Base-by-base conservation (phyloP, 768 basidiomycete genomes). In the Tricholoma furcatifolium region DNA sequence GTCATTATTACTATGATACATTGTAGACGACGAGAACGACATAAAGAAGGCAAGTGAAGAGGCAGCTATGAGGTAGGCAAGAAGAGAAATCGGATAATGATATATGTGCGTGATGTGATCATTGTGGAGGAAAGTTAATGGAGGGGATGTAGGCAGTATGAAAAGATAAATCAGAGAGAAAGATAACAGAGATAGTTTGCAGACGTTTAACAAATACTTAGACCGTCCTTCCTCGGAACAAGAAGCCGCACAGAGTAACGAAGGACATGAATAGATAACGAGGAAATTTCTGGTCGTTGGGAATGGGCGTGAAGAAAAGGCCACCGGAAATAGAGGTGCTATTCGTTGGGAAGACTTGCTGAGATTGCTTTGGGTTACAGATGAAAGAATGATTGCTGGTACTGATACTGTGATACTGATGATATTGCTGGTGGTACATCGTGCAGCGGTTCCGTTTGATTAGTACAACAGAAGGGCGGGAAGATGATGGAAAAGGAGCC, bases 351-450 rank as follows among this genome's bases (percentile, higher is more conserved):
- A 47, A 59, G 53, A 55, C 51, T 63, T 60, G 60, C 47, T 54
- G 57, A 49, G 38, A 53, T 30, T 47, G 43, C 49, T 43, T 55
- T 31, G 45, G 50, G 31, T 52, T 62, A 62, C 58, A 62, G 42
- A 51, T 57, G 51, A 56, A 53, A 47, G 50, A 52, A 54, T 54
- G 44, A 50, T 51, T 58, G 51, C 44, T 56, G 48, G 47, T 59
- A 47, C 54, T 58, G 57, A 50, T 53, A 54, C 52, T 55, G 43
- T 52, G 55, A 45, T 52, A 45, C 54, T 54, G 53, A 50, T 54
- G 50, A 38, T 60, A 65, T 70, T 65, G 62, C 63, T 74, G 74
- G 60, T 74, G 65, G 60, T 74, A 75, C 72, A 74, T 67, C 64
- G 63, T 73, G 70, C 62, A 61, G 65, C 61, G 61, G 62, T 61